These are phyloP conservation scores for Arabidopsis lyrata DNA, from an alignment of 441 rosid species.

Conservation along the genomic window DNA sequence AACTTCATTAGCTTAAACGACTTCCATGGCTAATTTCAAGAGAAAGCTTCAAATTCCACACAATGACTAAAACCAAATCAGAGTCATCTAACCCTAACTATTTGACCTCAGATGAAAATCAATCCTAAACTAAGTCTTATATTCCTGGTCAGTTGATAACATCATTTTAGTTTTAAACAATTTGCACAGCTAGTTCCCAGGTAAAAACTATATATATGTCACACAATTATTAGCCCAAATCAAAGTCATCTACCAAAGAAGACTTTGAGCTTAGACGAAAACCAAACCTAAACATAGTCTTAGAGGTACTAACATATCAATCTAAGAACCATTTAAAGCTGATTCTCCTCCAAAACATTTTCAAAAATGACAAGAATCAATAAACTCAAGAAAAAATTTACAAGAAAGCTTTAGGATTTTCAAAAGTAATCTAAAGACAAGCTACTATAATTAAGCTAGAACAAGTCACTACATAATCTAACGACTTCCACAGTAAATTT, in stretches of 20 bases:
- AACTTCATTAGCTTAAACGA: neutral
- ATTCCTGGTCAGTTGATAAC: neutral
- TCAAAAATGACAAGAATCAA: neutral
- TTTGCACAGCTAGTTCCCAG: neutral
- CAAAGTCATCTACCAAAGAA: neutral
- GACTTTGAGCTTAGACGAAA: neutral
- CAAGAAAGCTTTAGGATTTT: too few relatives aligned
- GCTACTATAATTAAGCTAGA: neutral
- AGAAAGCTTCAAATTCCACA: neutral
- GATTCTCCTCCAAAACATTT: neutral
- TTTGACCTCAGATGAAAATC: neutral
- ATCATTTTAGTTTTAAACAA: constrained; percentile 3
- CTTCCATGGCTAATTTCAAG: neutral
- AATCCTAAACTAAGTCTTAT: neutral
- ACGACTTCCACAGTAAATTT: neutral
- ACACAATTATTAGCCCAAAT: constrained; percentile 1
- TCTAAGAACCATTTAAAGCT: neutral
- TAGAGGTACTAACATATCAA: too few relatives aligned
- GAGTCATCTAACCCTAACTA: neutral
- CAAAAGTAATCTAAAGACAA: neutral
- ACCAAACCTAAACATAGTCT: neutral
- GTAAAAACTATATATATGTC: neutral
- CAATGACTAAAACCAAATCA: neutral
- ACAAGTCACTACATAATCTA: neutral
- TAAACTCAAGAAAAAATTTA: too few relatives aligned